phyloP scores from a whole-genome alignment of 495 filamentous ascomycete genomes.

The Aspergillus olivimuriae region DNA sequence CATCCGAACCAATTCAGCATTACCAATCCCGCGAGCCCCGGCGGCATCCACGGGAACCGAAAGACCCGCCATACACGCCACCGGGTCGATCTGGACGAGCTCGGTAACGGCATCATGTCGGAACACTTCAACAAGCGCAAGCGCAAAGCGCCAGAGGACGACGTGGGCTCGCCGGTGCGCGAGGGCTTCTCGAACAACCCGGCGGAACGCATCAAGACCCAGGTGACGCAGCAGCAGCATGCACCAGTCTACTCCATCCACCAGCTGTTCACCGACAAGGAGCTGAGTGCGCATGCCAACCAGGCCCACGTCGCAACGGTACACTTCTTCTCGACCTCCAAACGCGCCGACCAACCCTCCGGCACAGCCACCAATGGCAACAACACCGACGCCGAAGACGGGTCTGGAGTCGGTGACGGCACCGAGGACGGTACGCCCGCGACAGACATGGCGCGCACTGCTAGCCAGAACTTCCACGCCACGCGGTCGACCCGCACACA shows the following conservation, averaged over 20 bases:
- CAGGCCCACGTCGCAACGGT: slow-evolving; percentile 60
- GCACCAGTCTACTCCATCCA: slow-evolving; percentile 69
- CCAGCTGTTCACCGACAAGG: slow-evolving; percentile 90
- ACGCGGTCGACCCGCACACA: slow-evolving; percentile 63
- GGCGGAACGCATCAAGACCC: slow-evolving; percentile 38
- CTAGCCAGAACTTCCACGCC: slow-evolving; percentile 57
- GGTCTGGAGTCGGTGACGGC: slow-evolving; percentile 31
- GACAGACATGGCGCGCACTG: slow-evolving; percentile 63
- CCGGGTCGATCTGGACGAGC: slow-evolving; percentile 72
- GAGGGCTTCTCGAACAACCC: slow-evolving; percentile 44
- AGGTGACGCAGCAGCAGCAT: slow-evolving; percentile 32
- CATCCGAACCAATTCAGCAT: slow-evolving; percentile 92
- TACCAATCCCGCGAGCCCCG: slow-evolving; percentile 70
- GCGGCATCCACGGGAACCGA: slow-evolving; percentile 71
- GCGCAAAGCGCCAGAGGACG: slow-evolving; percentile 63
- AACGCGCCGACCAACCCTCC: slow-evolving; percentile 40
- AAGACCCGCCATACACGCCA: slow-evolving; percentile 79
- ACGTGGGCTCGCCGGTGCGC: slow-evolving; percentile 63
- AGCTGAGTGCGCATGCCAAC: slow-evolving; percentile 71
- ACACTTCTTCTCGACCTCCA: slow-evolving; percentile 47
- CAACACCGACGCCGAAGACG: slow-evolving; percentile 41
- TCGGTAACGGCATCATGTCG: slow-evolving; percentile 54
- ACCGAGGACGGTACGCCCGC: slow-evolving; percentile 52
- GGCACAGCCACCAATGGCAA: slow-evolving; percentile 38
- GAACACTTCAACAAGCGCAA: slow-evolving; percentile 66